Evolutionary conservation across 192 early-diverging fungal genomes (phyloP).

Genomic region (Coemansia sp.): DNA sequence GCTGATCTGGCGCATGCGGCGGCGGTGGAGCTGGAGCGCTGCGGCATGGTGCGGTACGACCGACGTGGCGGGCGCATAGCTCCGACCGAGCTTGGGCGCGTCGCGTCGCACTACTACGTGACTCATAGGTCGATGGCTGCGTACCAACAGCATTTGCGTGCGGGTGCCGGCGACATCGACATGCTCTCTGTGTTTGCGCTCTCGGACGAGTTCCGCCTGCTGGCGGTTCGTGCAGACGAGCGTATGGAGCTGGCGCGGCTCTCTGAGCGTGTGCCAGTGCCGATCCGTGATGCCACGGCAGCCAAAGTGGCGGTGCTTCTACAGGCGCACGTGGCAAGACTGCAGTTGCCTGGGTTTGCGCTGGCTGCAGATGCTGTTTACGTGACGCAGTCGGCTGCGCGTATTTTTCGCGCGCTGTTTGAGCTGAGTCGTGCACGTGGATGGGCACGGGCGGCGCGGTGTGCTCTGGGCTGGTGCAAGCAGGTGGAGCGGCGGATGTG

Average conservation of each 20-base stretch:
- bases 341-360: slow-evolving; percentile 91
- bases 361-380: slow-evolving; percentile 98
- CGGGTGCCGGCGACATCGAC: slow-evolving; percentile 87
- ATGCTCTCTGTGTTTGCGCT: slow-evolving; percentile 86
- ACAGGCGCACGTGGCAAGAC: slow-evolving; percentile 93
- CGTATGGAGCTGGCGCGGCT: slow-evolving; percentile 87
- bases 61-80: slow-evolving; percentile 85
- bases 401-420: slow-evolving; percentile 95
- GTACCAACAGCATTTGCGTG: slow-evolving; percentile 91
- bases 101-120: slow-evolving; percentile 97
- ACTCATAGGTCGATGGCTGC: slow-evolving; percentile 87
- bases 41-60: slow-evolving; percentile 93
- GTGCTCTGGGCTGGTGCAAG: slow-evolving; percentile 91
- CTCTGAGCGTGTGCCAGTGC: slow-evolving; percentile 90
- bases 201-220: slow-evolving; percentile 89
- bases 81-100: slow-evolving; percentile 89
- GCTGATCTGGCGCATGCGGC: slow-evolving; percentile 90
- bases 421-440: slow-evolving; percentile 93
- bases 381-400: slow-evolving; percentile 91
- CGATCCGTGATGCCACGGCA: slow-evolving; percentile 87
- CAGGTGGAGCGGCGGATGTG: slow-evolving; percentile 95
- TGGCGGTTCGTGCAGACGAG: slow-evolving; percentile 93
- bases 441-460: slow-evolving; percentile 89
- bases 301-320: slow-evolving; percentile 94
- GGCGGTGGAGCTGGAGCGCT: slow-evolving; percentile 82